Evolutionary conservation across 371 early-diverging fungal species (phyloP).

Genomic region (Circinella umbellata): DNA sequence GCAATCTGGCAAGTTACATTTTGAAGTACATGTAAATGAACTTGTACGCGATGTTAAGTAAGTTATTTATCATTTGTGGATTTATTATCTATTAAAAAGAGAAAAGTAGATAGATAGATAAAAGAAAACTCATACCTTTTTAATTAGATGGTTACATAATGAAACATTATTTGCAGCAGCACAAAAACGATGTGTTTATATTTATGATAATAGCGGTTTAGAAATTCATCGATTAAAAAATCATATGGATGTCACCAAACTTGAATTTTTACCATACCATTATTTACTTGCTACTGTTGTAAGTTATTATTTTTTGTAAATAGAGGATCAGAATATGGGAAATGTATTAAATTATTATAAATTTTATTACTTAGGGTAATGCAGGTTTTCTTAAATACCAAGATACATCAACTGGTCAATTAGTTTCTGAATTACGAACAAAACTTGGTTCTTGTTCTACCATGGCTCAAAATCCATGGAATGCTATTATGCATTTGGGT

Average conservation of each 20-base stretch:
- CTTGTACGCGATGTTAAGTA: conserved; percentile 90
- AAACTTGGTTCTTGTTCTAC: conserved; percentile 79
- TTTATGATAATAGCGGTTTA: conserved; percentile 94
- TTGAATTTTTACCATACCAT: conserved; percentile 98
- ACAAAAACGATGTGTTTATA: conserved; percentile 95
- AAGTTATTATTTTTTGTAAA: conserved; percentile 23
- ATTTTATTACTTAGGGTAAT: conserved; percentile 64
- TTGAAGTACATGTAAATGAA: conserved; percentile 91
- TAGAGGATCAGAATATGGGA: background rate
- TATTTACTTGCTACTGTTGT: conserved; percentile 89
- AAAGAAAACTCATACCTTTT: background rate
- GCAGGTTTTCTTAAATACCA: conserved; percentile 91
- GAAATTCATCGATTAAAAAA: conserved; percentile 94
- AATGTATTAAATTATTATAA: background rate
- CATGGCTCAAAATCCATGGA: conserved; percentile 93
- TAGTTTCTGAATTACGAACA: conserved; percentile 85
- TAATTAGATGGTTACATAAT: conserved; percentile 89
- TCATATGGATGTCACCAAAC: conserved; percentile 79
- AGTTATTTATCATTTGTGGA: conserved; percentile 30
- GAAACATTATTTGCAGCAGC: conserved; percentile 97
- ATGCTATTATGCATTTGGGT: conserved; percentile 94
- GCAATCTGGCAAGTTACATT: conserved; percentile 80
- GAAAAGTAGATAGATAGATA: too few species aligned
- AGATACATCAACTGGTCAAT: conserved; percentile 94
- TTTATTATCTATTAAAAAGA: too few species aligned